These are phyloP conservation scores for Candida methanosorbosa DNA, from an alignment of 805 yeast genomes.

Conservation along the genomic window DNA sequence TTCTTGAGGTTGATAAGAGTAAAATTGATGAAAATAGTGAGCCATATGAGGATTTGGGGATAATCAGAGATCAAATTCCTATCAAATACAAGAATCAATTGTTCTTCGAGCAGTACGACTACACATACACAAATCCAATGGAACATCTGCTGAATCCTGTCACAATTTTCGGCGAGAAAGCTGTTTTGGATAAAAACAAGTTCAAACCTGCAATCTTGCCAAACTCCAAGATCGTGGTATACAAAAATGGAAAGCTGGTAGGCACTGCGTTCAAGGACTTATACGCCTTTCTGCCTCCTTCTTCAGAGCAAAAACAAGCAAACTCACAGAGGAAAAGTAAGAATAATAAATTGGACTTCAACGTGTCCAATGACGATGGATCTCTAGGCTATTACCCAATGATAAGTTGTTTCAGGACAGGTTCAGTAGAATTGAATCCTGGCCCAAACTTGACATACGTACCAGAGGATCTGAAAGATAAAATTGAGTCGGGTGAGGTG, in stretches of 20 bases:
- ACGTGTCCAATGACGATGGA: slow-evolving; percentile 61
- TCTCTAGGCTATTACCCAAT: slow-evolving; percentile 87
- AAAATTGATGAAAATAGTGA: slow-evolving; percentile 6
- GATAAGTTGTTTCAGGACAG: slow-evolving; percentile 73
- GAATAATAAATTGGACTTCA: slow-evolving; percentile 6
- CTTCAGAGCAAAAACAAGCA: slow-evolving; percentile 43
- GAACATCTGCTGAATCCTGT: slow-evolving; percentile 68
- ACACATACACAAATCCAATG: slow-evolving; percentile 58
- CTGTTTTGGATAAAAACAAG: slow-evolving; percentile 41
- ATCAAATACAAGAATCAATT: slow-evolving; percentile 70
- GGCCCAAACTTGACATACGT: slow-evolving; percentile 52
- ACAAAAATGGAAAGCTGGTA: slow-evolving; percentile 62
- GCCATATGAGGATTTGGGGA: slow-evolving; percentile 5
- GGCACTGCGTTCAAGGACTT: slow-evolving; percentile 64
- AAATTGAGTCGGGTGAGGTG: slow-evolving; percentile 21
- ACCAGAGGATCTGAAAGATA: slow-evolving; percentile 27
- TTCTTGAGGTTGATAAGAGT: not conserved
- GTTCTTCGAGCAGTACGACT: slow-evolving; percentile 82
- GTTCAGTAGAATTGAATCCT: slow-evolving; percentile 61
- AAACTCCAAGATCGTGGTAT: slow-evolving; percentile 58
- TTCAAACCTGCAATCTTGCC: slow-evolving; percentile 40
- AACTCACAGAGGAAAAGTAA: slow-evolving; percentile 10
- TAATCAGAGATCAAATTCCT: slow-evolving; percentile 79
- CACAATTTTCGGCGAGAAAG: slow-evolving; percentile 60
- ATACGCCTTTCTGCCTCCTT: slow-evolving; percentile 73